These are phyloP conservation scores for Orbilia ellipsospora DNA, from an alignment of 2,329 filamentous ascomycete genomes.

Conservation along the genomic window DNA sequence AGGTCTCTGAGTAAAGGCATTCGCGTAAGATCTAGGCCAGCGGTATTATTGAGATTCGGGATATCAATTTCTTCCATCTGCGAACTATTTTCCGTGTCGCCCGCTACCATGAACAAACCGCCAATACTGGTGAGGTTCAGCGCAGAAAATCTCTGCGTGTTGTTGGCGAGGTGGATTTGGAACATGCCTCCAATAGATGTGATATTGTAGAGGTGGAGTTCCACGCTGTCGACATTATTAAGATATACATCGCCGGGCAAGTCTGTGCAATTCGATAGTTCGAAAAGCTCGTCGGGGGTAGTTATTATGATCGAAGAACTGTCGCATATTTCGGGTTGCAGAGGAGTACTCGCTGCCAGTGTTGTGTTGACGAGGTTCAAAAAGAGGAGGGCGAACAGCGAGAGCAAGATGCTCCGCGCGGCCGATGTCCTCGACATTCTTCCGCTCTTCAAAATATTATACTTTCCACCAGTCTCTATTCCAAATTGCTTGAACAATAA, in stretches of 20 bases:
- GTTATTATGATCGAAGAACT: conserved; percentile 38
- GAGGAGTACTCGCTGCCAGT: conserved; percentile 5
- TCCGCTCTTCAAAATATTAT: conserved; percentile 6
- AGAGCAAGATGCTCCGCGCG: conserved; percentile 32
- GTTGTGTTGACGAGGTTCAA: conserved; percentile 40
- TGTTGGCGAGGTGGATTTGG: conserved; percentile 47
- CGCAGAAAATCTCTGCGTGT: conserved; percentile 37
- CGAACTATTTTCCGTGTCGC: conserved; percentile 21
- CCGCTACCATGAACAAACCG: conserved; percentile 49
- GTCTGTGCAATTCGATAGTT: conserved; percentile 42
- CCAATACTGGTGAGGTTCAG: conserved; percentile 44
- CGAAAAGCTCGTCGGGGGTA: conserved; percentile 28
- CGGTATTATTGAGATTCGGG: conserved; percentile 37
- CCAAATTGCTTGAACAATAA: neutral
- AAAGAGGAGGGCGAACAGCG: conserved; percentile 34
- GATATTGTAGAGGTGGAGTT: conserved; percentile 39
- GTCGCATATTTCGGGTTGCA: conserved; percentile 41
- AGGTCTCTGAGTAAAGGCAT: conserved; percentile 41
- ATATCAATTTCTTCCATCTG: conserved; percentile 36
- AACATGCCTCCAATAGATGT: conserved; percentile 45
- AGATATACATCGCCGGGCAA: conserved; percentile 44
- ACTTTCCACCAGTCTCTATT: no score
- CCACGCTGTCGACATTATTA: conserved; percentile 41
- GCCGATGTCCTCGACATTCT: conserved; percentile 34
- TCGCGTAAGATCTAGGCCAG: conserved; percentile 38